phyloP scores from a whole-genome alignment of 176 grass and related monocot genomes.

The Raddia guianensis region DNA sequence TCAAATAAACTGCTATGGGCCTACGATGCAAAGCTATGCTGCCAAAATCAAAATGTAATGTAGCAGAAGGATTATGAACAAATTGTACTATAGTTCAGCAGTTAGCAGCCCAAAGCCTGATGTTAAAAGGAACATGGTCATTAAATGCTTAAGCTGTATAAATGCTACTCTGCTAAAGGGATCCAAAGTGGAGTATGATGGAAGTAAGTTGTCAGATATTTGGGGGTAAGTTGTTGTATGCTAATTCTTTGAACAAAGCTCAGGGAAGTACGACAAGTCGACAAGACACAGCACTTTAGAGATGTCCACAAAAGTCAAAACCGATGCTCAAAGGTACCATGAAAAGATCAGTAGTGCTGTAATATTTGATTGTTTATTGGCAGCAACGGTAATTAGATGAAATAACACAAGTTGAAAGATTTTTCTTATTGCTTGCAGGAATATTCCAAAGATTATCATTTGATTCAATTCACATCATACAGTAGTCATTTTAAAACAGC shows the following conservation, averaged over 20 bases:
- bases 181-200: not conserved
- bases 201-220: not conserved
- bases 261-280: no score
- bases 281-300: no score
- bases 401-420: no score
- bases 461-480: no score
- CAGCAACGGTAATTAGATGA: no score
- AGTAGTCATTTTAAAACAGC: slow-evolving; percentile 15
- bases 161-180: not conserved
- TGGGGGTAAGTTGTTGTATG: not conserved
- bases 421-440: no score
- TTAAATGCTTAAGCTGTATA: not conserved
- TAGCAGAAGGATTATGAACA: not conserved
- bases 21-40: not conserved
- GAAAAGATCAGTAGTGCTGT: no score
- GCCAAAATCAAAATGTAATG: not conserved
- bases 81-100: not conserved
- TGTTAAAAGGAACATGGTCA: not conserved
- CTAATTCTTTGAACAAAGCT: no score
- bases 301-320: no score
- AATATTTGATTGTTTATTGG: no score
- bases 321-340: no score
- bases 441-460: no score
- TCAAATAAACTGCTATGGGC: not conserved
- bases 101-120: not conserved